Base-by-base conservation (phyloP, 1,284 basidiomycete species). In the Cutaneotrichosporon sp. region DNA sequence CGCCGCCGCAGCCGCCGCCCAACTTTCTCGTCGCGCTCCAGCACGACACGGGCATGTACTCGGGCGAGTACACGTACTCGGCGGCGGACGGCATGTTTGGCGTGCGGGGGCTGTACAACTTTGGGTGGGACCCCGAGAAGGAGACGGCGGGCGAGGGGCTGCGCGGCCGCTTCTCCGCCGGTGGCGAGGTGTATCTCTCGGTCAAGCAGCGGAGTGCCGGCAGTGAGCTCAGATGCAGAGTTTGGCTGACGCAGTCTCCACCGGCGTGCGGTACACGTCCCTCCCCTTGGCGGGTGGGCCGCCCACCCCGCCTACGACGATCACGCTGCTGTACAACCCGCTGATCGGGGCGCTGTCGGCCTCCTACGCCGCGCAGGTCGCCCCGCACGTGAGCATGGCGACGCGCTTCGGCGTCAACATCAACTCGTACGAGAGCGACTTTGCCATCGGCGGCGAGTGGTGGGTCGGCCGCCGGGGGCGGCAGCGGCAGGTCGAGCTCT, bases 321-420 rank as follows among this genome's bases (percentile, higher is more conserved):
- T 97, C 65, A 95, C 94, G 1, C 90, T 94, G 2, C 86, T 95
- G 11, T 91, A 97, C 76, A 98, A 97, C 77, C 95, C 95, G 1
- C 92, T 99, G 85, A 88, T 98, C 68, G 95, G 95, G 1, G 94
- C 97, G 73, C 83, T 98, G 31, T 92, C 92, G 3, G 86, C 89
- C 1, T 91, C 95, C 27, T 98, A 98, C 76, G 89, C 93, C 0
- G 92, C 95, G 0, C 87, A 89, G 54, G 88, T 94, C 27, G 90
- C 91, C 1, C 85, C 85, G 3, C 91, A 95, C 74, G 85, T 98
- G n/a, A 87, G 91, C 0, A 79, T 97, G 7, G 90, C 90, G 58
- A 91, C 92, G 3, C 85, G 95, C 18, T 98, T 95, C 75, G 94
- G 97, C 73, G 94, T 98, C 79, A 99, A 99, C 72, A 87, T 95